Base-by-base conservation (phyloP, 805 yeast species). In the Kregervanrija delftensis region DNA sequence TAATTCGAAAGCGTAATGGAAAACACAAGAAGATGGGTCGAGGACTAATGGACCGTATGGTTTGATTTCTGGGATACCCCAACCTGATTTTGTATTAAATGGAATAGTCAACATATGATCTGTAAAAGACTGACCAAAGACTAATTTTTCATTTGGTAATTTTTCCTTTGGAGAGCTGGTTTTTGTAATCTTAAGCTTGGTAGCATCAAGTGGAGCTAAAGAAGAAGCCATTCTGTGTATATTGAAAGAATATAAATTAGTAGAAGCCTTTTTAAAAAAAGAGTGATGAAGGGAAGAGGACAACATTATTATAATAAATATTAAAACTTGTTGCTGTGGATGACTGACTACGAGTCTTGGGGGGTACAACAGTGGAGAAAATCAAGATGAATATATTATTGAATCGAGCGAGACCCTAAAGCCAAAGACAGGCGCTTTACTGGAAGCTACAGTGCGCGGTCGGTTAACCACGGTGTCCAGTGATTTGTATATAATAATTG, bases 1-100 rank as follows among this genome's bases (percentile, higher is more conserved):
- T 48, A 91, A 76, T 66, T 88, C 96, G 60, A 93, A 91, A 4
- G 95, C 91, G 60, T 91, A 91, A 72, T 91, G 99, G 69, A 91
- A 81, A 32, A 90, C 98, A 63, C 86, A 78, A 14, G 93, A 69
- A 15, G 96, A 81, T 28, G 99, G 99, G 59, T 90, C 96, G 47
- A 91, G 65, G 13, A 72, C 57, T 43, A 91, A 68, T 41, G 79
- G 78, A 42, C 83, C 90, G 63, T 86, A 89, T 17, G 98, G 97
- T 53, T 77, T 77, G 64, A 91, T 90, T 61, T 77, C 77, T 38
- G 99, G 98, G n/a, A 77, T 66, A 10, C 71, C 83, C 99, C 99
- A 91, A 41, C 98, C 98, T 3, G 67, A 59, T 44, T 73, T 71
- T 30, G 71, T 70, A 47, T 78, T 77, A 96, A 97, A 93, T 61